Percentiles rank a stretch among this genome's conserved stretches.
phyloP scores from a whole-genome alignment of 2,329 filamentous ascomycete genomes.

The Penicillium sp. region DNA sequence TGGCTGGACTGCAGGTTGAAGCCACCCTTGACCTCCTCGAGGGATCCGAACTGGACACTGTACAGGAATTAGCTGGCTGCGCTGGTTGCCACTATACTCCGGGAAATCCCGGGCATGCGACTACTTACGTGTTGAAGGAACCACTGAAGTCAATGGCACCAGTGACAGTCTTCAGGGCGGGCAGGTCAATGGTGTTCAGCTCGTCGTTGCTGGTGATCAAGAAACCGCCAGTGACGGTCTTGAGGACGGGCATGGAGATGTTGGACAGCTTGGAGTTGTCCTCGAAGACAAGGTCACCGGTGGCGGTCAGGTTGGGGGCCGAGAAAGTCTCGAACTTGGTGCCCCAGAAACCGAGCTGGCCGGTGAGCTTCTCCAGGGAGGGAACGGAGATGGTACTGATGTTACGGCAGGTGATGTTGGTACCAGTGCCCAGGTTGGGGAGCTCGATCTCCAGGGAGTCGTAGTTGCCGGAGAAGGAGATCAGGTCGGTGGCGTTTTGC shows the following conservation, averaged over 20 bases:
- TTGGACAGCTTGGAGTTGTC: constrained; percentile 62
- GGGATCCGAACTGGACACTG: constrained; percentile 67
- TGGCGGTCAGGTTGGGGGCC: constrained; percentile 48
- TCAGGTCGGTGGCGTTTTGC: constrained; percentile 65
- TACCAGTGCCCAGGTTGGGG: constrained; percentile 72
- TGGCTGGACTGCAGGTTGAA: constrained; percentile 66
- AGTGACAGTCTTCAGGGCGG: constrained; percentile 63
- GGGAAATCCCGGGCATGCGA: no score
- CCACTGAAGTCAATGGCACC: constrained; percentile 85
- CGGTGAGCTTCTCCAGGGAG: constrained; percentile 68
- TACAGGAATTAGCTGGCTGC: constrained; percentile 15
- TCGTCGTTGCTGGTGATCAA: constrained; percentile 87
- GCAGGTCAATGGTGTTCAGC: constrained; percentile 65
- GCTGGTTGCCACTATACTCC: no score
- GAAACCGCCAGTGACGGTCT: constrained; percentile 71
- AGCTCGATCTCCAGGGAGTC: constrained; percentile 68
- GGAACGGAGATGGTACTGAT: constrained; percentile 71
- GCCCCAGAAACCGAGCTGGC: constrained; percentile 78
- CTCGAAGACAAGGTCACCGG: constrained; percentile 56
- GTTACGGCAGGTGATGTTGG: constrained; percentile 80
- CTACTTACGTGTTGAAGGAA: constrained; percentile 75
- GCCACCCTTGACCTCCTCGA: constrained; percentile 67
- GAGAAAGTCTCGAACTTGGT: constrained; percentile 55
- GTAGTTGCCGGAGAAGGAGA: constrained; percentile 80
- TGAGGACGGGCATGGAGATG: constrained; percentile 69